Evolutionary conservation across 495 filamentous ascomycete genomes (phyloP).

Genomic region (Viridothelium virens): DNA sequence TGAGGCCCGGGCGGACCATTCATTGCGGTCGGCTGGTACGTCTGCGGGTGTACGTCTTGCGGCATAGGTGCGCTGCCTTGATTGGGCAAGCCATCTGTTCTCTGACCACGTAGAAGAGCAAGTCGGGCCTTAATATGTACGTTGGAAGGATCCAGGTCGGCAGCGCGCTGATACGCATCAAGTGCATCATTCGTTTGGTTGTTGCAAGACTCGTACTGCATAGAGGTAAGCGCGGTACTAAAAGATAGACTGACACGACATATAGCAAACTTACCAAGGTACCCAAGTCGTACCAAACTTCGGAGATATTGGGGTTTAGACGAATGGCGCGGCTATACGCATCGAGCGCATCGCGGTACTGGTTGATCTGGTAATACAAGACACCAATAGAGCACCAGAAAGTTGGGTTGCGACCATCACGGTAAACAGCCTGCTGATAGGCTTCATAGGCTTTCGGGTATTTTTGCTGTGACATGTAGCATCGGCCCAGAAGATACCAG

Average conservation of each 20-base stretch:
- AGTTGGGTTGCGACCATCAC: constrained; percentile 94
- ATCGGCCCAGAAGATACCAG: constrained; percentile 96
- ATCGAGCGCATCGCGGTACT: constrained; percentile 97
- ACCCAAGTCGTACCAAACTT: constrained; percentile 98
- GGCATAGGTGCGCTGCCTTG: constrained; percentile 62
- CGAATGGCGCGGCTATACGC: constrained; percentile 97
- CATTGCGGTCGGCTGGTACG: constrained; percentile 42
- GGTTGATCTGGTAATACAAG: constrained; percentile 99
- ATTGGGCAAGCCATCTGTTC: constrained; percentile 58
- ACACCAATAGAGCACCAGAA: constrained; percentile 99
- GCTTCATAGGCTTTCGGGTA: constrained; percentile 99
- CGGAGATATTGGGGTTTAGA: constrained; percentile 96
- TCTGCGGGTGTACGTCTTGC: constrained; percentile 64
- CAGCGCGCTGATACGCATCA: constrained; percentile 90
- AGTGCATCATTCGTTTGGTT: constrained; percentile 96
- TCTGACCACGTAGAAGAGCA: constrained; percentile 73
- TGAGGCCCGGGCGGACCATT: constrained; percentile 72
- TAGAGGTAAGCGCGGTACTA: constrained; percentile 22
- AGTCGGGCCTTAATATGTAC: constrained; percentile 94
- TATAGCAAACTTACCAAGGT: constrained; percentile 68
- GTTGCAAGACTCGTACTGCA: constrained; percentile 93
- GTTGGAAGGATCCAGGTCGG: constrained; percentile 86
- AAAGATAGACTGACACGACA: constrained; percentile 15
- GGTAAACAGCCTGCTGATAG: constrained; percentile 98
- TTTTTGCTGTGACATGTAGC: constrained; percentile 99